Base-by-base conservation (phyloP, 768 basidiomycete genomes). In the Termitomyces sp. region DNA sequence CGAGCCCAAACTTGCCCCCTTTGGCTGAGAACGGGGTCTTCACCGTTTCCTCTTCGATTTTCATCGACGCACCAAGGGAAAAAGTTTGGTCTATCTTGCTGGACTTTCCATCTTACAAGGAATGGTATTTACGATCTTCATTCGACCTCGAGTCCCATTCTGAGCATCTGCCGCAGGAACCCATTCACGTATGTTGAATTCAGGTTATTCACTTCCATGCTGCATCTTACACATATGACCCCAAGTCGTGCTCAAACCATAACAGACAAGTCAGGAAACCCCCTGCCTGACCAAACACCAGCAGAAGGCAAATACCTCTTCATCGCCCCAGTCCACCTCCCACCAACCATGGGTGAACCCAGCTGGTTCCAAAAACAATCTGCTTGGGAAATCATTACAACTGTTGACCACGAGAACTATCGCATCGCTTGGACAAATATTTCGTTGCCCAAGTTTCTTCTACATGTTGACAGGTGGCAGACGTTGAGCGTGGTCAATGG, bases 381-480 rank as follows among this genome's bases (percentile, higher is more conserved):
- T 3, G 71, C 77, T 3, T 75, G 80, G 56, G 77, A 74, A 48
- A 52, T 70, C 1, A 79, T 88, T 49, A 79, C 81, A 1, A 60
- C 67, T 4, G 32, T 87, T 26, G 86, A 89, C 62, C 66, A 74
- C 32, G 80, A 78, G 30, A 77, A 80, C 51, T 77, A 78, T 65
- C 80, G 81, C 33, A 77, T 81, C 33, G 78, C 84, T 20, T 90
- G 88, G 88, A 63, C 69, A 35, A 73, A 74, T 33, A 60, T 69
- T 22, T 68, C 68, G 0, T 60, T 72, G 32, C 80, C 83, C 1
- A 40, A 58, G 0, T 84, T 80, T 77, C 58, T 86, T n/a, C 61
- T 89, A 30, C 57, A 61, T 30, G 70, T 80, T 2, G 80, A 83
- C 58, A 77, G 88, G 16, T 89, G 86, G 87, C 88, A 90, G 68